Conservation (phyloP, 2,329 filamentous ascomycete species). For the Neonectria neomacrospora region DNA sequence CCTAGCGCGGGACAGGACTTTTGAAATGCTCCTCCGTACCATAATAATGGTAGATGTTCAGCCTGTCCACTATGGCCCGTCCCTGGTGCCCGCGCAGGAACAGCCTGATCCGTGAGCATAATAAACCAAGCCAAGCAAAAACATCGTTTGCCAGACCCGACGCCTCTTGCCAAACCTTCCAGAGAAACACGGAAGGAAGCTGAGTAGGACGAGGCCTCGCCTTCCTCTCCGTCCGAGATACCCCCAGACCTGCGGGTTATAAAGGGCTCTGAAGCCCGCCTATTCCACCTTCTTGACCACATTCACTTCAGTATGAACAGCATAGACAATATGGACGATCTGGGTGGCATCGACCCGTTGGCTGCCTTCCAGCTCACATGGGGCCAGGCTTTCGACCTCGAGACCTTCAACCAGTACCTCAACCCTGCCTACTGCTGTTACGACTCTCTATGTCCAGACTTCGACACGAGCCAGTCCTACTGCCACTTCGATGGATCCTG, state of each 20-base stretch:
- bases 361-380: neutral
- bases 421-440: constrained; percentile 48
- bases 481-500: constrained; percentile 49
- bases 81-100: neutral
- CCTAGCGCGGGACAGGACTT: too few relatives aligned
- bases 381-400: neutral
- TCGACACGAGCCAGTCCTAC: constrained; percentile 35
- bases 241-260: neutral
- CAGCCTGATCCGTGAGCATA: neutral
- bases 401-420: neutral
- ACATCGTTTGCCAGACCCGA: neutral
- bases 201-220: neutral
- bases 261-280: neutral
- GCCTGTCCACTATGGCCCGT: neutral
- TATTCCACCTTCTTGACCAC: neutral
- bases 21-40: too few relatives aligned
- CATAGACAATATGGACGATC: too few relatives aligned
- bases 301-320: too few relatives aligned
- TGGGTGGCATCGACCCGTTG: too few relatives aligned
- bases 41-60: neutral
- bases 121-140: neutral
- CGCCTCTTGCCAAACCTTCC: neutral
- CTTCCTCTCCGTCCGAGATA: neutral
- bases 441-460: constrained; percentile 47
- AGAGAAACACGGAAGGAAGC: neutral